phyloP scores from a whole-genome alignment of 805 yeast genomes.

The Saccharomycopsis guyanensis region DNA sequence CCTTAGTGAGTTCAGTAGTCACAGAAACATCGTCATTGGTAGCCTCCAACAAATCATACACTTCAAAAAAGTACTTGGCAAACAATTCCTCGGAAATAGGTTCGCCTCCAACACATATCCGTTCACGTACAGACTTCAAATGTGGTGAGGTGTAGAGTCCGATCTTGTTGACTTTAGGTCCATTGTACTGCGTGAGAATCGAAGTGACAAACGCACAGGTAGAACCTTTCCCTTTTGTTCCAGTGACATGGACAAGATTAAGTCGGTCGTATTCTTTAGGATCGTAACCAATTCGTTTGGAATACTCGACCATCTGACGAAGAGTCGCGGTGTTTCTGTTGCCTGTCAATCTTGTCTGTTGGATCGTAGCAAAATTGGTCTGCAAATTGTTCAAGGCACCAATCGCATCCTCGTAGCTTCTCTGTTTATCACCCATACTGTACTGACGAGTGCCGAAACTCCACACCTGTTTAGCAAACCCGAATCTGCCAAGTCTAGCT shows the following conservation, averaged over 20 bases:
- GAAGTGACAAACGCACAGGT: slow-evolving; percentile 92
- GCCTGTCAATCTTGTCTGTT: slow-evolving; percentile 70
- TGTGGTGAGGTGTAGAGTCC: slow-evolving; percentile 98
- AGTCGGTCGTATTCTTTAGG: slow-evolving; percentile 63
- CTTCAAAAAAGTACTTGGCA: slow-evolving; percentile 86
- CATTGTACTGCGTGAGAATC: slow-evolving; percentile 56
- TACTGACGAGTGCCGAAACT: too few species aligned
- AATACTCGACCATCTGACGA: slow-evolving; percentile 82
- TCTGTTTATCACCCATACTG: too few species aligned
- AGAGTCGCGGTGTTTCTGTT: slow-evolving; percentile 58
- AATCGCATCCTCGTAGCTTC: slow-evolving; percentile 60
- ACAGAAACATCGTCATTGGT: slow-evolving; percentile 49
- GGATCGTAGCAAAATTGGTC: slow-evolving; percentile 84
- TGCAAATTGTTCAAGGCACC: slow-evolving; percentile 78
- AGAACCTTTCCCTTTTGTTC: slow-evolving; percentile 98
- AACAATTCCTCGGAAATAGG: slow-evolving; percentile 79
- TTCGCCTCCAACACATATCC: slow-evolving; percentile 79
- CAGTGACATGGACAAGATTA: slow-evolving; percentile 87
- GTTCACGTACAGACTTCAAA: slow-evolving; percentile 83
- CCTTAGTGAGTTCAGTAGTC: slow-evolving; percentile 65
- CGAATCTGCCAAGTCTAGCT: too few species aligned
- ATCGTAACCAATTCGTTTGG: slow-evolving; percentile 57
- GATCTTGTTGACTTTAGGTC: slow-evolving; percentile 47
- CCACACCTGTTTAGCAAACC: too few species aligned
- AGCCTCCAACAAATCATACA: slow-evolving; percentile 72